phyloP scores from a whole-genome alignment of 2,329 filamentous ascomycete species.

The Sclerotiophoma versabilis region DNA sequence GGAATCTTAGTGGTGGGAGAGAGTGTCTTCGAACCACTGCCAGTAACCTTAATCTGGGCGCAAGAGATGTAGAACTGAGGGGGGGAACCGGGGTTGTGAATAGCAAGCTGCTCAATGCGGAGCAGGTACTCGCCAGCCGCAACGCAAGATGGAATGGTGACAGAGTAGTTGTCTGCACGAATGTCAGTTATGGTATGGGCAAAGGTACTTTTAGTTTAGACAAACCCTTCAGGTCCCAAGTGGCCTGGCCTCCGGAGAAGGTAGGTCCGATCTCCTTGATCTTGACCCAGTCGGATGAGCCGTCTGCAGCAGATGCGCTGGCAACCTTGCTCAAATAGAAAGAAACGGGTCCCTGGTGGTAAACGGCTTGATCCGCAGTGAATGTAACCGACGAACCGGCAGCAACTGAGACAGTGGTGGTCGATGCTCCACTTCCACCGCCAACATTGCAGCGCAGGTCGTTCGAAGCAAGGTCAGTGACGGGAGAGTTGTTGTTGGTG shows the following conservation, averaged over 20 bases:
- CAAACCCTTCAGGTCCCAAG: constrained; percentile 44
- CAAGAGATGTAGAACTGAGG: constrained; percentile 49
- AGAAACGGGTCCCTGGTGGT: constrained; percentile 48
- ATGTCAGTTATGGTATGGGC: constrained; percentile 13
- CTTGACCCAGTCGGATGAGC: constrained; percentile 49
- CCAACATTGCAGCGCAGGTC: constrained; percentile 49
- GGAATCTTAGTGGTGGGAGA: constrained; percentile 43
- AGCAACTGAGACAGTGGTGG: constrained; percentile 45
- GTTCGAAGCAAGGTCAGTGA: constrained; percentile 39
- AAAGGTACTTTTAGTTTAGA: not conserved
- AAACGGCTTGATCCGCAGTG: constrained; percentile 47
- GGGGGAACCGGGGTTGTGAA: constrained; percentile 51
- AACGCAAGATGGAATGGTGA: constrained; percentile 51
- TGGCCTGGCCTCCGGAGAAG: constrained; percentile 44
- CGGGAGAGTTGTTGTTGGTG: constrained; percentile 49
- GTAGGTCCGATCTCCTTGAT: constrained; percentile 50
- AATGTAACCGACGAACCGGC: constrained; percentile 46
- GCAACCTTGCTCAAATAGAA: constrained; percentile 50
- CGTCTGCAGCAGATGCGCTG: constrained; percentile 43
- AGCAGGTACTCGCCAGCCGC: constrained; percentile 57
- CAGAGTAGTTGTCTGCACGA: constrained; percentile 40
- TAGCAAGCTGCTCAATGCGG: constrained; percentile 58
- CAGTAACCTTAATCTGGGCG: constrained; percentile 57
- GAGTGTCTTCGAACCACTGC: constrained; percentile 38
- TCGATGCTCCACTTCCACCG: constrained; percentile 35